These are phyloP conservation scores for Mucor piriformis DNA, from an alignment of 371 early-diverging fungal species.

Conservation along the genomic window DNA sequence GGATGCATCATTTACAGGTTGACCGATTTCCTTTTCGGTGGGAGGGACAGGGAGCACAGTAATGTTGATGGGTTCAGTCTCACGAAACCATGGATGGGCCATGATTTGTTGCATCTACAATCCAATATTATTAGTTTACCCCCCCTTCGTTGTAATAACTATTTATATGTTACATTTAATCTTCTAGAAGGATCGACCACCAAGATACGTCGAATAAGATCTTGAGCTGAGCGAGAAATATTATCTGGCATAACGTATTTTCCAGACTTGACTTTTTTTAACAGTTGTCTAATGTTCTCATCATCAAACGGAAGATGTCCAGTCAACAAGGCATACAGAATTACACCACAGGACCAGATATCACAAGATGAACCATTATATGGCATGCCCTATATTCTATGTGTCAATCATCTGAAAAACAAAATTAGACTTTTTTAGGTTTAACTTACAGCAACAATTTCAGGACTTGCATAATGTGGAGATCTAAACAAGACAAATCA, in stretches of 20 bases:
- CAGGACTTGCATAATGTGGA: slow-evolving; percentile 94
- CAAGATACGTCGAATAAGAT: slow-evolving; percentile 55
- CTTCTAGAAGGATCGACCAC: slow-evolving; percentile 49
- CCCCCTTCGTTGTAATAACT: slow-evolving; percentile 4
- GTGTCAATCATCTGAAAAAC: slow-evolving; percentile 51
- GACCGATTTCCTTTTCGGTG: slow-evolving; percentile 42
- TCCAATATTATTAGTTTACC: slow-evolving; percentile 12
- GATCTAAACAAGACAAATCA: slow-evolving; percentile 48
- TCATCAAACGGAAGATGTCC: slow-evolving; percentile 88
- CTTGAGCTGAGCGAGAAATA: slow-evolving; percentile 66
- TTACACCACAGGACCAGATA: slow-evolving; percentile 81
- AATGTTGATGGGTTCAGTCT: slow-evolving; percentile 35
- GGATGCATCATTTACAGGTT: slow-evolving; percentile 34
- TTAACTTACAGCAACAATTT: slow-evolving; percentile 75
- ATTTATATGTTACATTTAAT: slow-evolving; percentile 38
- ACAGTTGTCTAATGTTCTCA: slow-evolving; percentile 74
- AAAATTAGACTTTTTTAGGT: slow-evolving; percentile 71
- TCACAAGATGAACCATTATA: slow-evolving; percentile 81
- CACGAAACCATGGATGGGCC: slow-evolving; percentile 52
- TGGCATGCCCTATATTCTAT: slow-evolving; percentile 56
- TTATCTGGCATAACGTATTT: slow-evolving; percentile 68
- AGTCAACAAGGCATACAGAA: slow-evolving; percentile 72
- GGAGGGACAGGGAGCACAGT: slow-evolving; percentile 47
- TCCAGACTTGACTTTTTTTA: slow-evolving; percentile 66
- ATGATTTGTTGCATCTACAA: slow-evolving; percentile 49